These are phyloP conservation scores for Dictyophora rubrovolvata DNA, from an alignment of 768 basidiomycete genomes.

Conservation along the genomic window DNA sequence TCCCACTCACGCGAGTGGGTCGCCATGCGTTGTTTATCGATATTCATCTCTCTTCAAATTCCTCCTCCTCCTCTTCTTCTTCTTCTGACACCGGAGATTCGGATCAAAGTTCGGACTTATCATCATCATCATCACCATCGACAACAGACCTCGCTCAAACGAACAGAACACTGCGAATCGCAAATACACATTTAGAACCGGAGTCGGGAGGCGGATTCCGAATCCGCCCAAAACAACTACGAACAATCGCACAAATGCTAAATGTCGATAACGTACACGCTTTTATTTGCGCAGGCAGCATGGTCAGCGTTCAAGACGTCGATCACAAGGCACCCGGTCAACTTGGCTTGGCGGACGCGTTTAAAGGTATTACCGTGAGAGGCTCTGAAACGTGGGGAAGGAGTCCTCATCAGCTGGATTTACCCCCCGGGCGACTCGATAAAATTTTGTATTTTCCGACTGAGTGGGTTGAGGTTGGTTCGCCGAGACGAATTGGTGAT, in stretches of 20 bases:
- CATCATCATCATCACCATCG: no score
- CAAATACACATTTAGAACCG: conserved; percentile 72
- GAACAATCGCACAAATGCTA: conserved; percentile 2
- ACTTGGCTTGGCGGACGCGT: conserved; percentile 50
- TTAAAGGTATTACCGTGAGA: conserved; percentile 30
- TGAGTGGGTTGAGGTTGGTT: conserved; percentile 35
- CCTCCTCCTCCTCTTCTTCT: conserved; percentile 17
- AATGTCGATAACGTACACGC: conserved; percentile 1
- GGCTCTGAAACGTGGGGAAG: conserved; percentile 60
- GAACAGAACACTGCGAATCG: conserved; percentile 39
- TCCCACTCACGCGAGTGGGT: conserved; percentile 37
- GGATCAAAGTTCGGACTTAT: neutral
- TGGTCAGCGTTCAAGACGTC: conserved; percentile 31
- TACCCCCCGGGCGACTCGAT: conserved; percentile 50
- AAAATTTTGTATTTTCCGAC: conserved; percentile 50
- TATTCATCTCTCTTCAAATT: conserved; percentile 35
- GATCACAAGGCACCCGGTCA: conserved; percentile 17
- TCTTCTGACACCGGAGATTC: conserved; percentile 6
- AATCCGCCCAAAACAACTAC: conserved; percentile 3
- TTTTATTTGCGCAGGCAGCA: conserved; percentile 5
- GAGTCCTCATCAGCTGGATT: conserved; percentile 35
- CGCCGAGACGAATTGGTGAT: conserved; percentile 46
- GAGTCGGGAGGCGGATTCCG: conserved; percentile 29
- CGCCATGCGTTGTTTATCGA: conserved; percentile 53
- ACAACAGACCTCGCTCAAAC: conserved; percentile 6